Evolutionary conservation across 352 stramenopile genomes (phyloP).

Genomic region (Aphanomyces euteiches): DNA sequence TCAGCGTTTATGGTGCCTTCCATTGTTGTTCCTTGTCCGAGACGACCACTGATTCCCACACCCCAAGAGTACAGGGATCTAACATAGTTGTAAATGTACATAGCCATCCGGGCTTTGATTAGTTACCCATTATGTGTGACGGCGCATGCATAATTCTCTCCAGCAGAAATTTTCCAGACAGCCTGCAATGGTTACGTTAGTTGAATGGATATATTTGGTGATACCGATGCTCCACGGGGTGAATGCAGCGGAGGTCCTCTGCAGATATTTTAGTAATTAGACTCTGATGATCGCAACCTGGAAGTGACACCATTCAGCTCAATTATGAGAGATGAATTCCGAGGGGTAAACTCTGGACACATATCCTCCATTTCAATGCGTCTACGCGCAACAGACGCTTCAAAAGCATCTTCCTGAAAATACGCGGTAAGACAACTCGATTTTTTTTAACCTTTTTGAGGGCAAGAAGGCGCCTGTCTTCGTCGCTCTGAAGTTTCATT

Average conservation of each 20-base stretch:
- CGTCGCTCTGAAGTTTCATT: not conserved
- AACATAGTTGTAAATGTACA: no score
- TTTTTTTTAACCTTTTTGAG: no score
- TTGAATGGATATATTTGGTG: not conserved
- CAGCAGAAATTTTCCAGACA: slow-evolving; percentile 63
- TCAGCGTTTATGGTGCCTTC: slow-evolving; percentile 59
- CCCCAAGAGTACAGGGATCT: slow-evolving; percentile 90
- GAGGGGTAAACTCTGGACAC: slow-evolving; percentile 53
- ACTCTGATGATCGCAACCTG: slow-evolving; percentile 36
- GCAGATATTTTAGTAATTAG: not conserved
- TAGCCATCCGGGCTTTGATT: not conserved
- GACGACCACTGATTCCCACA: slow-evolving; percentile 68
- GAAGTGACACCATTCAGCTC: slow-evolving; percentile 78
- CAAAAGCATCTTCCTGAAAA: slow-evolving; percentile 49
- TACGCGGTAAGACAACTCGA: not conserved
- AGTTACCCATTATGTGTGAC: slow-evolving; percentile 76
- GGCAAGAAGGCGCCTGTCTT: not conserved
- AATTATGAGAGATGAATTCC: slow-evolving; percentile 54
- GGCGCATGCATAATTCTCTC: slow-evolving; percentile 75
- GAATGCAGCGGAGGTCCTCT: slow-evolving; percentile 63
- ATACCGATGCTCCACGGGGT: slow-evolving; percentile 50
- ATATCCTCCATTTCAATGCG: slow-evolving; percentile 60
- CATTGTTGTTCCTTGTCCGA: slow-evolving; percentile 66
- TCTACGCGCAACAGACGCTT: slow-evolving; percentile 44
- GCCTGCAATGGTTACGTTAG: slow-evolving; percentile 35